Evolutionary conservation across 352 stramenopile species (phyloP).

Genomic region (Aphanomyces astaci): DNA sequence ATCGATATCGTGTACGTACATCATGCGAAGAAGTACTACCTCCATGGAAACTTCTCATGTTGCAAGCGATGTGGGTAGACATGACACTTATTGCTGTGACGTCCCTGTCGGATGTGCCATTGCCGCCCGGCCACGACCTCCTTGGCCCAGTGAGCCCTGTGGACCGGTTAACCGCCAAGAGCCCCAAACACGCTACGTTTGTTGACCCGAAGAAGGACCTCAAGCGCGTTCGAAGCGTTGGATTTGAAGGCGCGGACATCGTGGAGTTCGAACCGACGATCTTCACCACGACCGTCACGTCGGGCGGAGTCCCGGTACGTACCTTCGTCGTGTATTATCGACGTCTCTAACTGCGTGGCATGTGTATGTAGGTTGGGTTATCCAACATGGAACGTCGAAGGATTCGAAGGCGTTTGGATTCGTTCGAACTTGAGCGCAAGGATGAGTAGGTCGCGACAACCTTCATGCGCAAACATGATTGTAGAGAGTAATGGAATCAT

Average conservation of each 20-base stretch:
- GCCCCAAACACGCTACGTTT: background rate
- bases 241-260: slow-evolving; percentile 74
- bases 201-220: slow-evolving; percentile 29
- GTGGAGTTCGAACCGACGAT: slow-evolving; percentile 79
- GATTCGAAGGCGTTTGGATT: slow-evolving; percentile 64
- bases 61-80: background rate
- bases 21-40: no score
- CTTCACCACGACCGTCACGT: slow-evolving; percentile 75
- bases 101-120: background rate
- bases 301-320: slow-evolving; percentile 50
- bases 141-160: background rate
- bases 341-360: background rate
- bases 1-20: background rate
- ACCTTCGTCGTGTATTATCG: background rate
- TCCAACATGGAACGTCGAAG: slow-evolving; percentile 69
- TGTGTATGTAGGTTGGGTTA: slow-evolving; percentile 39
- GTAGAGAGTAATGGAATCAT: background rate
- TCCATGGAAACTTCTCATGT: background rate
- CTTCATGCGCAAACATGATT: no score
- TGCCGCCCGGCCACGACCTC: background rate
- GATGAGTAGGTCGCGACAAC: slow-evolving; percentile 51
- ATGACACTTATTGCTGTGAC: background rate
- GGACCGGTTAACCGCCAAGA: background rate
- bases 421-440: slow-evolving; percentile 64
- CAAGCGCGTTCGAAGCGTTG: slow-evolving; percentile 62